Conservation (phyloP, 768 basidiomycete species). For the Boletus rubroflammeus region DNA sequence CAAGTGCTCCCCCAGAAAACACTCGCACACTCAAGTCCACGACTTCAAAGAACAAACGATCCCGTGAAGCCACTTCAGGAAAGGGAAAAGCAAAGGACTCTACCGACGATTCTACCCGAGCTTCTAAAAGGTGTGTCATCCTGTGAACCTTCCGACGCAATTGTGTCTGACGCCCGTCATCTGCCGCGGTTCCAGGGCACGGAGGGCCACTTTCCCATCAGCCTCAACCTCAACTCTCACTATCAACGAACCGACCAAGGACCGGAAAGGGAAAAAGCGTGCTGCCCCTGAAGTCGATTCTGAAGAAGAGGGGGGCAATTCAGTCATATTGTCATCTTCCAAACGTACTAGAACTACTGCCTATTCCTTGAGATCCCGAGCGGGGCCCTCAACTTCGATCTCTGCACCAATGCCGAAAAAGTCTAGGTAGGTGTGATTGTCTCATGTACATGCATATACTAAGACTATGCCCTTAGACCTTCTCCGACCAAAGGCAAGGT, state of each 20-base stretch:
- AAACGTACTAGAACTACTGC: slow-evolving; percentile 62
- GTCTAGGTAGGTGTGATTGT: slow-evolving; percentile 45
- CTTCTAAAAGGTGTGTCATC: slow-evolving; percentile 59
- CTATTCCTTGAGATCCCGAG: slow-evolving; percentile 67
- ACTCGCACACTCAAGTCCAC: slow-evolving; percentile 41
- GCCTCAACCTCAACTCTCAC: slow-evolving; percentile 43
- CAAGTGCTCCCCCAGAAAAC: slow-evolving; percentile 38
- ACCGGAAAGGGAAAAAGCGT: slow-evolving; percentile 91
- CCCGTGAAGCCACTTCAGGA: slow-evolving; percentile 44
- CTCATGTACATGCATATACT: slow-evolving; percentile 8
- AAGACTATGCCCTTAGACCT: slow-evolving; percentile 35
- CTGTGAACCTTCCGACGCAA: slow-evolving; percentile 28
- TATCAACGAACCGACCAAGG: slow-evolving; percentile 74
- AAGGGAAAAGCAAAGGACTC: slow-evolving; percentile 68
- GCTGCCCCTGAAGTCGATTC: slow-evolving; percentile 68
- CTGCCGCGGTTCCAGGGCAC: slow-evolving; percentile 45
- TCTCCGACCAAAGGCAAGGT: slow-evolving; percentile 58
- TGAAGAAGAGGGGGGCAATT: slow-evolving; percentile 59
- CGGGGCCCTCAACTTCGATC: slow-evolving; percentile 38
- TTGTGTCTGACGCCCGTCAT: slow-evolving; percentile 28
- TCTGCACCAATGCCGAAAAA: slow-evolving; percentile 71
- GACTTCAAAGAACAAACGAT: slow-evolving; percentile 45
- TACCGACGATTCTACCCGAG: slow-evolving; percentile 47
- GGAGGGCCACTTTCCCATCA: slow-evolving; percentile 50
- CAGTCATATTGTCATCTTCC: slow-evolving; percentile 43